Evolutionary conservation across 257 asterid species (phyloP).

Genomic region (Salvia hispanica): DNA sequence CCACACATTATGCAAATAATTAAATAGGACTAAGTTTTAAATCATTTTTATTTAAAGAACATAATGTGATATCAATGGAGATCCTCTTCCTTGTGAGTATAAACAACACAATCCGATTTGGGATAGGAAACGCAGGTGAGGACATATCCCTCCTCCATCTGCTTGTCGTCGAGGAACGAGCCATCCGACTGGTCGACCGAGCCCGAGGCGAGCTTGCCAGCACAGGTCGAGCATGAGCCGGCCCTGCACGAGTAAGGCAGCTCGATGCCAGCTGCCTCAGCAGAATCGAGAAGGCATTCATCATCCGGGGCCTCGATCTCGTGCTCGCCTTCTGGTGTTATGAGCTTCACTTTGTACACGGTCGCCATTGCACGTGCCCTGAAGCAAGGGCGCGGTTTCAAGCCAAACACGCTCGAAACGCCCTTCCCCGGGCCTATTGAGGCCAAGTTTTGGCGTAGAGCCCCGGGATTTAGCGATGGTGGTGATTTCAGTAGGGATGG

Average conservation of each 20-base stretch:
- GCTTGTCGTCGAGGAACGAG: conserved; percentile 41
- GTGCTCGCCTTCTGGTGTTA: conserved; percentile 40
- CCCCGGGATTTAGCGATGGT: conserved; percentile 5
- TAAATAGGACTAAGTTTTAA: no score
- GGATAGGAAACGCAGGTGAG: conserved; percentile 49
- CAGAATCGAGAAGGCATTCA: conserved; percentile 45
- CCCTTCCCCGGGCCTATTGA: conserved; percentile 35
- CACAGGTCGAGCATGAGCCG: conserved; percentile 50
- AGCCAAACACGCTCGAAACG: conserved; percentile 29
- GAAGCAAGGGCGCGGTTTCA: conserved; percentile 23
- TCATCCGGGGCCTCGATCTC: conserved; percentile 48
- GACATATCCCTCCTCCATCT: conserved; percentile 42
- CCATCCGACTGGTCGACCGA: conserved; percentile 53
- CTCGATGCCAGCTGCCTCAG: conserved; percentile 44
- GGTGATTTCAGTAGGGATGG: conserved; percentile 22
- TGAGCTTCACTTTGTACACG: conserved; percentile 45
- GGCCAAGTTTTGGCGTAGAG: not conserved
- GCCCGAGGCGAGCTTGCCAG: conserved; percentile 38
- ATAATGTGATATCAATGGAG: conserved; percentile 25
- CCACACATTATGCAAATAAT: no score
- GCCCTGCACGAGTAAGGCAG: conserved; percentile 52
- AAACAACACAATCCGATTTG: conserved; percentile 40
- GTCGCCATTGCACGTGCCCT: conserved; percentile 37
- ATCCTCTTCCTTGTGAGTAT: conserved; percentile 50
- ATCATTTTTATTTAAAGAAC: no score